Conservation (phyloP, 257 asterid genomes). For the Misopates orontium region DNA sequence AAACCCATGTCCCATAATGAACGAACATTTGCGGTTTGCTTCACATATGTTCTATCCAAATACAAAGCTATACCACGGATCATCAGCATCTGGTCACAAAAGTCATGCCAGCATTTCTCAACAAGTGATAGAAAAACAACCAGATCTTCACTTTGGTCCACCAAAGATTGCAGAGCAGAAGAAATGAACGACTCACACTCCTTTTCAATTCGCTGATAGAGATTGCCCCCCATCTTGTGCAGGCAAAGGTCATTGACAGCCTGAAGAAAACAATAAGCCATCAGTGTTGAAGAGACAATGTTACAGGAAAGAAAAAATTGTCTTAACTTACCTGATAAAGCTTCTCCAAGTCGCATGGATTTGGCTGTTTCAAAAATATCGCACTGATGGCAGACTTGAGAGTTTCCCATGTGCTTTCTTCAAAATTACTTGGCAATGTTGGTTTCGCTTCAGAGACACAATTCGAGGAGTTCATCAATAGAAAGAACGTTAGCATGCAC, state of each 20-base stretch:
- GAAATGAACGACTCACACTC: conserved; percentile 59
- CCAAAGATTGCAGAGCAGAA: conserved; percentile 54
- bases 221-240: conserved; percentile 73
- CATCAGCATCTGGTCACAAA: conserved; percentile 68
- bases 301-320: conserved; percentile 12
- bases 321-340: conserved; percentile 57
- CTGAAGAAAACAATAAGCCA: conserved; percentile 30
- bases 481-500: conserved; percentile 11
- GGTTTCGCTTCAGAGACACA: conserved; percentile 54
- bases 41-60: conserved; percentile 94
- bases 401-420: conserved; percentile 65
- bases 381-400: conserved; percentile 65
- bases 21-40: conserved; percentile 81
- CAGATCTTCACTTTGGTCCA: conserved; percentile 68
- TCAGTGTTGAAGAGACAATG: conserved; percentile 18
- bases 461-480: conserved; percentile 6
- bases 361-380: conserved; percentile 63
- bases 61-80: conserved; percentile 86
- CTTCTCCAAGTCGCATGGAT: conserved; percentile 70
- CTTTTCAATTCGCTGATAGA: conserved; percentile 60
- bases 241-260: conserved; percentile 70
- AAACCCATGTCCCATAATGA: conserved; percentile 99
- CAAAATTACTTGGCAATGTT: conserved; percentile 57
- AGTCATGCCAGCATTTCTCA: conserved; percentile 61
- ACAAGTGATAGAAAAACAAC: conserved; percentile 65